Evolutionary conservation across 1,284 basidiomycete genomes (phyloP).

Genomic region (Ceratorhiza oryzae-sativae): DNA sequence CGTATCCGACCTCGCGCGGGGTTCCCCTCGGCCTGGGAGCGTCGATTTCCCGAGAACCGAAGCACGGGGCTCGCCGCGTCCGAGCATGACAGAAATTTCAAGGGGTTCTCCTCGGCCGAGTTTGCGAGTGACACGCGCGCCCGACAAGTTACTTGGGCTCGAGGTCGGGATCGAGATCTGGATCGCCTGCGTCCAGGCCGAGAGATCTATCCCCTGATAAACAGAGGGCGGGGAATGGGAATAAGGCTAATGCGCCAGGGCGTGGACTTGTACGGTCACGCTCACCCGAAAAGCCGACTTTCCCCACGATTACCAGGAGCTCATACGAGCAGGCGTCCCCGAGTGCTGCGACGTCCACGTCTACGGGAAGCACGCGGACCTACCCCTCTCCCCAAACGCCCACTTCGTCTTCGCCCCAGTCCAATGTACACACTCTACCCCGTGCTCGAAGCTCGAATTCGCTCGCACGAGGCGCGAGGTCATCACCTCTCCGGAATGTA

Average conservation of each 20-base stretch:
- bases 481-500: constrained; percentile 4
- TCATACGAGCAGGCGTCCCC: constrained; percentile 20
- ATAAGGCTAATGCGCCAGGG: neutral
- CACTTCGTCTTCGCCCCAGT: neutral
- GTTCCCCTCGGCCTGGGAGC: neutral
- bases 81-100: constrained; percentile 23
- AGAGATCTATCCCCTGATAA: constrained; percentile 24
- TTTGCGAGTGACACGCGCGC: neutral
- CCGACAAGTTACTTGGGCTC: constrained; percentile 3
- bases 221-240: neutral
- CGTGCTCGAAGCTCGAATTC: constrained; percentile 22
- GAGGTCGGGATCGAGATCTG: neutral
- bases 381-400: neutral
- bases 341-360: neutral
- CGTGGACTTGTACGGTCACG: constrained; percentile 1
- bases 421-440: neutral
- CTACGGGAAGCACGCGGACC: constrained; percentile 11
- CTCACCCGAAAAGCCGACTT: constrained; percentile 1
- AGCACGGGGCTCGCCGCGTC: constrained; percentile 13
- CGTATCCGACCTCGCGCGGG: neutral
- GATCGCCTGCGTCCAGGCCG: constrained; percentile 3
- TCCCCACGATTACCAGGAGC: constrained; percentile 12
- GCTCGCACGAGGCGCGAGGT: constrained; percentile 8
- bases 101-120: constrained; percentile 25
- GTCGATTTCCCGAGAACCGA: constrained; percentile 12